Evolutionary conservation across 1,139 yeast species (phyloP).

Genomic region (Entelexis sorbosivorans): DNA sequence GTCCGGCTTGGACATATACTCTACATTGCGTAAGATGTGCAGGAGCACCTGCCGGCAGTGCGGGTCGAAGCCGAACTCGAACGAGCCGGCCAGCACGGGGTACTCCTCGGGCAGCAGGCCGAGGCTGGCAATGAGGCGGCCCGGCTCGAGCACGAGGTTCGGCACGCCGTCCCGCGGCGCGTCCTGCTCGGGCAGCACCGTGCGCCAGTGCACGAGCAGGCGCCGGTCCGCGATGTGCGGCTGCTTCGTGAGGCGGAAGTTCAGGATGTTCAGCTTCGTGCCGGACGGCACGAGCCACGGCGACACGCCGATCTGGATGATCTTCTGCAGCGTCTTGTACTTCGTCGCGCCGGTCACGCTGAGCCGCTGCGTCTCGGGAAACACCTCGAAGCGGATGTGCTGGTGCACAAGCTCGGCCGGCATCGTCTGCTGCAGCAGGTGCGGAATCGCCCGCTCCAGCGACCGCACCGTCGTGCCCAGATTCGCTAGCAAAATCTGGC

Average conservation of each 20-base stretch:
- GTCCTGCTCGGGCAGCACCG: conserved; percentile 18
- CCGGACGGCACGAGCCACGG: conserved; percentile 27
- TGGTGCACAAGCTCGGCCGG: conserved; percentile 43
- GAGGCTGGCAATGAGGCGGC: conserved; percentile 20
- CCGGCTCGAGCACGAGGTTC: conserved; percentile 17
- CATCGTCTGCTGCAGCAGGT: conserved; percentile 41
- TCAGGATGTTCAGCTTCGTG: conserved; percentile 24
- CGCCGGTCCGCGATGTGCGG: conserved; percentile 17
- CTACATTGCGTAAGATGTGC: conserved; percentile 71
- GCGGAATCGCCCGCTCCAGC: conserved; percentile 47
- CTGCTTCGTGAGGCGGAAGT: conserved; percentile 14
- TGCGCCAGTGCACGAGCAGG: conserved; percentile 22
- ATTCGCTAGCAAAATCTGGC: conserved; percentile 37
- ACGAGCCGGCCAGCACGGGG: conserved; percentile 51
- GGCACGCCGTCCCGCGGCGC: conserved; percentile 10
- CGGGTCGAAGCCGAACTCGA: conserved; percentile 60
- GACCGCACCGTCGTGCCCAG: conserved; percentile 49
- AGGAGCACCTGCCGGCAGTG: conserved; percentile 48
- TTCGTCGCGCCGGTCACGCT: conserved; percentile 48
- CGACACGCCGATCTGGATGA: conserved; percentile 27
- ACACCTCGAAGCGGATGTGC: conserved; percentile 46
- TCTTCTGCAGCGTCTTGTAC: conserved; percentile 39
- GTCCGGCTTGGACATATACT: conserved; percentile 39
- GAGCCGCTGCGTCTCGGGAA: conserved; percentile 58
- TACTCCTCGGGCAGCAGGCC: conserved; percentile 24